Evolutionary conservation across 495 filamentous ascomycete genomes (phyloP).

Genomic region (Penicillium ucsense): DNA sequence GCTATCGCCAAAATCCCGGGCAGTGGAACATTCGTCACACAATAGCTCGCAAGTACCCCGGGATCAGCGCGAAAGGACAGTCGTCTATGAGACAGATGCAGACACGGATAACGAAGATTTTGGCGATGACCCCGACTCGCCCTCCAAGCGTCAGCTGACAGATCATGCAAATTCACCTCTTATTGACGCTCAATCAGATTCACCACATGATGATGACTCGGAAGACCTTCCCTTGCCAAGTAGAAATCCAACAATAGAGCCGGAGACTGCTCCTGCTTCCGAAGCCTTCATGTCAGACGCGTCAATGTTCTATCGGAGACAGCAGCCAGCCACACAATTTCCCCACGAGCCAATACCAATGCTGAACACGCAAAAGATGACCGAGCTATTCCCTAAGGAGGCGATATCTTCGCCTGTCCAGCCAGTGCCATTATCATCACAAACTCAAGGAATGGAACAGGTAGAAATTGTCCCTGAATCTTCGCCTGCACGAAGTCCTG

Average conservation of each 20-base stretch:
- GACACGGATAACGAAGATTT: constrained; percentile 28
- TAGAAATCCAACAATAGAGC: constrained; percentile 1
- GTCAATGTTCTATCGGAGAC: constrained; percentile 31
- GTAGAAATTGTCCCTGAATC: constrained; percentile 36
- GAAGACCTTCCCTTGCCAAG: constrained; percentile 26
- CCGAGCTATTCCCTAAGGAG: constrained; percentile 32
- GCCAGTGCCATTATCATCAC: neutral
- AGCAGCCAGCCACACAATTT: constrained; percentile 33
- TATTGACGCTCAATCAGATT: constrained; percentile 5
- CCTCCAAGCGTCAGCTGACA: neutral
- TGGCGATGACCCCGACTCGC: constrained; percentile 13
- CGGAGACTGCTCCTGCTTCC: constrained; percentile 7
- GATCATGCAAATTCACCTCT: neutral
- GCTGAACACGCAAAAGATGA: constrained; percentile 33
- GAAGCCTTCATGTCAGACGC: constrained; percentile 30
- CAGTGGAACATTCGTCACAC: too few species aligned
- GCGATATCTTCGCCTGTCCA: constrained; percentile 5
- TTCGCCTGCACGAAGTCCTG: constrained; percentile 21
- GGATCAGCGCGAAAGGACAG: constrained; percentile 18
- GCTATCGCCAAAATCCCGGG: too few species aligned
- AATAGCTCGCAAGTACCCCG: neutral
- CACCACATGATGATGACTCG: constrained; percentile 20
- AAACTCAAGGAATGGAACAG: constrained; percentile 18
- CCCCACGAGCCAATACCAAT: constrained; percentile 34
- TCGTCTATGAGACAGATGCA: constrained; percentile 38